Evolutionary conservation across 2,329 filamentous ascomycete species (phyloP), one percentile per base, ranked within the genome.

Genomic region (Penicillium sp.): DNA sequence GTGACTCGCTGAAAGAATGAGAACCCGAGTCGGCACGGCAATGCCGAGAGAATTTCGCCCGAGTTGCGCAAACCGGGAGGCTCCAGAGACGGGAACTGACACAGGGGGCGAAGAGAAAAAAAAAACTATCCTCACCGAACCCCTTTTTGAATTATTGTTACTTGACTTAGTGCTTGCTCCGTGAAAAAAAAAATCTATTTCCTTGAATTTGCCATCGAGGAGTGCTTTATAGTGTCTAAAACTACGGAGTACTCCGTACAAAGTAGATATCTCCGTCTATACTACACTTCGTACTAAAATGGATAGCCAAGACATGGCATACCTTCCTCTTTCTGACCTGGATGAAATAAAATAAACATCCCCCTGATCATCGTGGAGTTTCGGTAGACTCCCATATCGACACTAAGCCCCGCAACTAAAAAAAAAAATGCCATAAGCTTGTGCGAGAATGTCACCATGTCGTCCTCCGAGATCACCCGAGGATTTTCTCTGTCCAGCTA

Each of bases 391-490:
- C 48, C 58, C 50, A n/a, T 58, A 61, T 58, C 60, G 59, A 54
- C 60, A 61, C 60, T 63, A 60, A 57, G 54, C 64, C 61, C 63
- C 63, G 63, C 63, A 63, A 59, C 25, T 40, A 29, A 25, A 33
- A 36, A 43, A 44, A 33, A 39, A 43, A 45, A 34, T 23, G 43
- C 34, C 31, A 11, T 43, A 50, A 49, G 11, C 39, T 0, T 15
- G 49, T 61, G 55, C 34, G 19, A 61, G 23, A 55, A 60, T 63
- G 58, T 55, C 53, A 61, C 49, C 53, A 61, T 60, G 29, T 44
- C 25, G 10, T n/a, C 34, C 49, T 65, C 64, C 64, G 64, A 64
- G 9, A 57, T 64, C 55, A 53, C 55, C 64, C 64, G 64, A 60
- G 15, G 5, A 23, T 25, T 21, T 25, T 40, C 21, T 48, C 46